A percentile compares a stretch with the other conserved stretches of the same genome.
These are phyloP conservation scores for Rutstroemia sydowiana DNA, from an alignment of 2,329 filamentous ascomycete species.

Conservation along the genomic window DNA sequence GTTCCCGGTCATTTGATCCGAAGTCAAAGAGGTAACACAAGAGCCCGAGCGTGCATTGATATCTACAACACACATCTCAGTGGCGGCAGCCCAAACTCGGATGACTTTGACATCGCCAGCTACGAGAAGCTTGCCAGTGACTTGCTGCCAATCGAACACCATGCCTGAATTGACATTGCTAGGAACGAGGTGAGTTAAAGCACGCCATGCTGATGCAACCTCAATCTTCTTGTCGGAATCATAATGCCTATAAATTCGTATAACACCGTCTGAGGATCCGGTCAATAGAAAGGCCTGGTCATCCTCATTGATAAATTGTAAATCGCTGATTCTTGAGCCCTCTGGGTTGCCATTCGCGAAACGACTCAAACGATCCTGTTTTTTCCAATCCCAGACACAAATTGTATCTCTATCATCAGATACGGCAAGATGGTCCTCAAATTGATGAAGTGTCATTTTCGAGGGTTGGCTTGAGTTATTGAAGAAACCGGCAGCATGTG, in stretches of 20 bases:
- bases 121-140: conserved; percentile 89
- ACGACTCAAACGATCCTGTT: conserved; percentile 63
- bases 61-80: conserved; percentile 86
- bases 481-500: conserved; percentile 71
- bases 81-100: conserved; percentile 89
- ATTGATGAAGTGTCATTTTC: conserved; percentile 96
- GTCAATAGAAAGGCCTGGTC: conserved; percentile 93
- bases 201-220: conserved; percentile 84
- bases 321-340: conserved; percentile 86
- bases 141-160: conserved; percentile 98
- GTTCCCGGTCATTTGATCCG: conserved; percentile 95
- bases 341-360: conserved; percentile 94
- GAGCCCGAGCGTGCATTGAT: conserved; percentile 91
- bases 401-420: conserved; percentile 90
- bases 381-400: conserved; percentile 89
- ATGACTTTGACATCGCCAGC: conserved; percentile 95
- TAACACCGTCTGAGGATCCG: conserved; percentile 87
- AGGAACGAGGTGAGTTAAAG: conserved; percentile 85
- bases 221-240: conserved; percentile 70
- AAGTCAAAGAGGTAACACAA: conserved; percentile 91
- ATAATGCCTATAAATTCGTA: conserved; percentile 90
- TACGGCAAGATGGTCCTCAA: conserved; percentile 90
- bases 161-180: conserved; percentile 92
- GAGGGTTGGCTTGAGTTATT: conserved; percentile 85
- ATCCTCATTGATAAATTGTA: conserved; percentile 97